Percentiles rank a stretch among this genome's conserved stretches.
phyloP scores from a whole-genome alignment of 75 land plant species.

The Larix kaempferi region DNA sequence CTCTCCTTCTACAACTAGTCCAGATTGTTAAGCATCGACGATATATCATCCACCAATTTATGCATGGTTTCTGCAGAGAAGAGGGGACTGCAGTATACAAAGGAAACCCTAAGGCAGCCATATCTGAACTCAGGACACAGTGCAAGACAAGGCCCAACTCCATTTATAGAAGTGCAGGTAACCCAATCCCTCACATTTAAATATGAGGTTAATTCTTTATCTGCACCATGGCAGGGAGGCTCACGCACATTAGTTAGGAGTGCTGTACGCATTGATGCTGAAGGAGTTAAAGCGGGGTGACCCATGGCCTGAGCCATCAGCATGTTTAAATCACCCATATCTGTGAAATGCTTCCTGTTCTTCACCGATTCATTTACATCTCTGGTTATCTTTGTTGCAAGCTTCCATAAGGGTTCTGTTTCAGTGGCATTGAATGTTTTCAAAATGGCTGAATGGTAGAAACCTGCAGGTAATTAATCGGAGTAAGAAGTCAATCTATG shows the following conservation, averaged over 20 bases:
- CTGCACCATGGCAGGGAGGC: constrained; percentile 15
- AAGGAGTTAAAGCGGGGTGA: constrained; percentile 27
- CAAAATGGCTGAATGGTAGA: constrained; percentile 30
- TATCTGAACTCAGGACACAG: constrained; percentile 23
- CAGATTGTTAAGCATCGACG: constrained; percentile 8
- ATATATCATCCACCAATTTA: constrained; percentile 23
- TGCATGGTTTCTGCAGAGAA: constrained; percentile 16
- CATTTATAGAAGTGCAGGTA: constrained; percentile 32
- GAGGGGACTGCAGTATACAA: constrained; percentile 26
- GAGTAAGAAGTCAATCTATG: not conserved
- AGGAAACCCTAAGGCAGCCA: constrained; percentile 20
- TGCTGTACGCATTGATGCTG: constrained; percentile 22
- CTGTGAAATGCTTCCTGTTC: constrained; percentile 38
- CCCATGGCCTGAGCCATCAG: constrained; percentile 32
- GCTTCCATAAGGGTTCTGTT: constrained; percentile 24
- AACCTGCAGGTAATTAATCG: constrained; percentile 14
- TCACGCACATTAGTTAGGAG: constrained; percentile 11
- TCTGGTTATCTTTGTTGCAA: constrained; percentile 20
- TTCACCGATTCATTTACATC: constrained; percentile 19
- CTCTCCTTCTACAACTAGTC: no score
- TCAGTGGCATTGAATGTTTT: constrained; percentile 19
- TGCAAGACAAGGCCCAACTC: constrained; percentile 35
- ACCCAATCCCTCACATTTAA: constrained; percentile 20
- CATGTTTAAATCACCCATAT: constrained; percentile 34
- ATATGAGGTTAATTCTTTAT: constrained; percentile 11